Evolutionary conservation across 1,284 basidiomycete genomes (phyloP), one percentile per base, ranked within the genome.

Genomic region (Cystobasidium slooffiae): DNA sequence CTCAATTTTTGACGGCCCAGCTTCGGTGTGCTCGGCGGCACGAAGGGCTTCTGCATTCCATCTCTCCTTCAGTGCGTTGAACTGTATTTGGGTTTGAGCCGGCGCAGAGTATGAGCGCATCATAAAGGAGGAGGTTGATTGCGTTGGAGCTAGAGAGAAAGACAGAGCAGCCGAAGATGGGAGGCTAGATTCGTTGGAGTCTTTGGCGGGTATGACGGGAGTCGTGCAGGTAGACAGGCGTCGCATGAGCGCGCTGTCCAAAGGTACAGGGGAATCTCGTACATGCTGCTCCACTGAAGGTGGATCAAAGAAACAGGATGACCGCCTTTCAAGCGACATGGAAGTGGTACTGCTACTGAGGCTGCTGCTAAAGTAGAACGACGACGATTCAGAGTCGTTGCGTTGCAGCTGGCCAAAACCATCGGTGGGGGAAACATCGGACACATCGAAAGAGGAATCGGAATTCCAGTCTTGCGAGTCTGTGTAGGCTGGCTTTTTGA

Each of bases 21-120:
- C 39, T 43, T 51, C 47, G 16, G 64, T 66, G 6, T 12, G 51
- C 64, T 51, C 64, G 7, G 44, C 39, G 16, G 64, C 47, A 4
- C 49, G 22, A 22, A 47, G 20, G 51, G 70, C 62, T 53, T 73
- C 70, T 16, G 51, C 51, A 22, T 73, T 73, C 70, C 70, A 73
- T 46, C 51, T 65, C 18, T 43, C 37, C 22, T 59, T 55, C 24
- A 73, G 43, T 37, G 41, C 47, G 24, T 65, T 52, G 24, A 44
- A 66, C 31, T 73, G 49, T 9, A 53, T 51, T 31, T 65, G 62
- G 37, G 70, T 73, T 20, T 65, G 70, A 20, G 70, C 63, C 7
- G 70, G 70, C 22, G 62, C 62, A 55, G 70, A 73, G 44, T 65
- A 73, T 3, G 70, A 73, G 14, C 70, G 62, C 49, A 66, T 66